These are phyloP conservation scores for Chaetomium olivaceum DNA, from an alignment of 2,329 filamentous ascomycete genomes.

Conservation along the genomic window DNA sequence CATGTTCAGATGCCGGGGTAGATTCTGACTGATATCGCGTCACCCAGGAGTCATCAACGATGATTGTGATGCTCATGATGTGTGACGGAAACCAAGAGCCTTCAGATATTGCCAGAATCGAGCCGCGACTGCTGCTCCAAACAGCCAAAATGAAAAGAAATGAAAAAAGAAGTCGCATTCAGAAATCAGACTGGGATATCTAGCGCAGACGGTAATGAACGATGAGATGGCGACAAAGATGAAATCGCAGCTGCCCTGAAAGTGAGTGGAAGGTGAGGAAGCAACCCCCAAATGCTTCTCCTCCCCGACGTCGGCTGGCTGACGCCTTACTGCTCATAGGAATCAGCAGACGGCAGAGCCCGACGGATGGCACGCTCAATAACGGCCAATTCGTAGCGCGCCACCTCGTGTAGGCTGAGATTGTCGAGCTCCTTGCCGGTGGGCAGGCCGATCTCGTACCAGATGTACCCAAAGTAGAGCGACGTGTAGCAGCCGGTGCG, in stretches of 20 bases:
- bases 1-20: conserved; percentile 1
- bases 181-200: background rate
- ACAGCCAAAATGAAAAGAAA: background rate
- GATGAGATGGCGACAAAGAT: conserved; percentile 4
- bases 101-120: background rate
- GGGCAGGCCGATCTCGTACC: conserved; percentile 48
- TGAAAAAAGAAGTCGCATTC: background rate
- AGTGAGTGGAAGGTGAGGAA: background rate
- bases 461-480: conserved; percentile 56
- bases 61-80: background rate
- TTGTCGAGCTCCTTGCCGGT: conserved; percentile 47
- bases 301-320: background rate
- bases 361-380: conserved; percentile 53
- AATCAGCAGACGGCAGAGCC: conserved; percentile 35
- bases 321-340: background rate
- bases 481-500: conserved; percentile 40
- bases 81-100: background rate
- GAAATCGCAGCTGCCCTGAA: background rate
- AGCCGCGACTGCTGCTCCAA: background rate
- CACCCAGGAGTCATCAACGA: background rate
- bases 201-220: background rate
- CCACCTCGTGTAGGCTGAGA: conserved; percentile 51
- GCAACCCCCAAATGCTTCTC: background rate
- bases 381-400: conserved; percentile 49
- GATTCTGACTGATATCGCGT: background rate